Conservation (phyloP, 1,284 basidiomycete genomes). For the Ganoderma meredithae region DNA sequence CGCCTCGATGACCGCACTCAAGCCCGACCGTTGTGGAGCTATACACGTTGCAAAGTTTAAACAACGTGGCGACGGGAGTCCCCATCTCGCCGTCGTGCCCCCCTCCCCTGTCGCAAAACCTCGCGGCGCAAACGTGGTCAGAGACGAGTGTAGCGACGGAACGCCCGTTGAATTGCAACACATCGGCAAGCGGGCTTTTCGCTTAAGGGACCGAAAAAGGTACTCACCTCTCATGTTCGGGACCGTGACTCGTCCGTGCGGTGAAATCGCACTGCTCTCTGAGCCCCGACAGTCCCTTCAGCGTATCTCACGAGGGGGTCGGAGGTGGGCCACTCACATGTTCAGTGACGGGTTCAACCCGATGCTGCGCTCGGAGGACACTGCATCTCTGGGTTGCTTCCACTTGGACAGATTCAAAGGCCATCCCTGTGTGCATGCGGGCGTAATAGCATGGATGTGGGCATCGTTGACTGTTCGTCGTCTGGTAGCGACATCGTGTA, state of each 20-base stretch:
- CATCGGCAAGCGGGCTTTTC: not conserved
- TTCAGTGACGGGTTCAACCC: not conserved
- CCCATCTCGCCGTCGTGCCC: not conserved
- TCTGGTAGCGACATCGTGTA: not conserved
- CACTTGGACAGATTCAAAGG: not conserved
- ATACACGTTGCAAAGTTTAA: not conserved
- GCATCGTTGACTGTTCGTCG: not conserved
- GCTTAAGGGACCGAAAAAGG: not conserved
- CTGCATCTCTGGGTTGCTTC: not conserved
- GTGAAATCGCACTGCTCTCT: not conserved
- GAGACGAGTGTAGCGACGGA: not conserved
- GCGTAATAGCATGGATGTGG: not conserved
- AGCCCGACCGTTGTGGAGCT: not conserved
- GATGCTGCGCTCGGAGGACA: not conserved
- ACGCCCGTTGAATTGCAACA: not conserved
- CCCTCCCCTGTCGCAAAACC: not conserved
- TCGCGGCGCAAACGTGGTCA: not conserved
- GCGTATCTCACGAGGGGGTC: not conserved
- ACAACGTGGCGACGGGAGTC: not conserved
- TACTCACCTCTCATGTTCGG: slow-evolving; percentile 6
- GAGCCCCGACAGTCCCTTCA: not conserved
- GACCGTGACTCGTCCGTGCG: not conserved
- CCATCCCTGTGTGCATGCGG: not conserved
- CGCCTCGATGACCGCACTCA: not conserved
- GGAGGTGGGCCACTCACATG: not conserved